A percentile compares a stretch with the other conserved stretches of the same genome.
Conservation (phyloP, 257 asterid genomes). For the Jacaranda copaia region DNA sequence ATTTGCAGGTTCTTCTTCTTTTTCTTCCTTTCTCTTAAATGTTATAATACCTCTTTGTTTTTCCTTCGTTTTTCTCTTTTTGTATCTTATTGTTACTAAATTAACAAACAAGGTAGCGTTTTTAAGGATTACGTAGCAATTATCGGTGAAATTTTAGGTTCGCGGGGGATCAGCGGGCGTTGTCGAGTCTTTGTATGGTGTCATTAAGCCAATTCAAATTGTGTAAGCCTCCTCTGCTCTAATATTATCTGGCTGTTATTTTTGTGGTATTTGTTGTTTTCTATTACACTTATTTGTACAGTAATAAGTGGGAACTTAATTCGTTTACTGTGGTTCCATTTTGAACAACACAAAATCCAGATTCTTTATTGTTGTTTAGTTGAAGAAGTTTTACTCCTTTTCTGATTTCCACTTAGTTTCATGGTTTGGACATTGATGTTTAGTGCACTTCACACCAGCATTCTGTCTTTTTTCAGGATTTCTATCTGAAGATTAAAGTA, state of each 20-base stretch:
- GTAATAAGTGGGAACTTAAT: background rate
- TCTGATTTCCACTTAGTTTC: background rate
- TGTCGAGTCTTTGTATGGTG: slow-evolving; percentile 84
- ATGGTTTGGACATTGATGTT: slow-evolving; percentile 22
- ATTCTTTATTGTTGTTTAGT: slow-evolving; percentile 12
- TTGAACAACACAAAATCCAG: background rate
- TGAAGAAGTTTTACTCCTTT: slow-evolving; percentile 2
- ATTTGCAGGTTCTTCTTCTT: slow-evolving; percentile 70
- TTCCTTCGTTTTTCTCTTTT: background rate
- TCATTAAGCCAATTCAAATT: slow-evolving; percentile 75
- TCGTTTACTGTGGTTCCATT: background rate
- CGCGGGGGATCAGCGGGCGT: slow-evolving; percentile 94
- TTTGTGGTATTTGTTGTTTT: background rate
- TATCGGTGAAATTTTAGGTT: slow-evolving; percentile 52
- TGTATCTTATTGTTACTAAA: background rate
- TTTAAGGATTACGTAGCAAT: background rate
- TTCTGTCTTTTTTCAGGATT: background rate
- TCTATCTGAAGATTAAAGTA: slow-evolving; percentile 4
- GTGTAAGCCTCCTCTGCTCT: slow-evolving; percentile 53
- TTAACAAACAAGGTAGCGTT: background rate
- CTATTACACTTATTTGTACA: background rate
- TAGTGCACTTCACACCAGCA: background rate
- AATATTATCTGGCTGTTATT: slow-evolving; percentile 8
- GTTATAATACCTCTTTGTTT: background rate
- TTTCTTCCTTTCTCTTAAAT: background rate